Evolutionary conservation across 805 yeast genomes (phyloP).

Genomic region (Candida krabiensis): DNA sequence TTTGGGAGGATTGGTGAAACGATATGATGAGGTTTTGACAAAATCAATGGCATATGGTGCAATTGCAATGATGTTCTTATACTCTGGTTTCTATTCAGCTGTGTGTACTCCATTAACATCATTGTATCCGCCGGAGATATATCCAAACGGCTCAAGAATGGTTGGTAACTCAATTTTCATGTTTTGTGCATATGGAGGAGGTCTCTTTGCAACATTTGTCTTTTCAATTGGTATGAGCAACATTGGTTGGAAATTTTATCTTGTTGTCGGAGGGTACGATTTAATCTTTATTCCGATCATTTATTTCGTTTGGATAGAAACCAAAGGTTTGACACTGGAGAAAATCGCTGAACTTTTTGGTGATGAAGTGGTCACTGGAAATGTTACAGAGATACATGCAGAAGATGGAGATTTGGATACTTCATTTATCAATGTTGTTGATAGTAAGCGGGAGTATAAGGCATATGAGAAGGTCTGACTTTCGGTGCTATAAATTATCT

Average conservation of each 20-base stretch:
- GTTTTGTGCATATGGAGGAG: slow-evolving; percentile 15
- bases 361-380: neutral
- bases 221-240: slow-evolving; percentile 38
- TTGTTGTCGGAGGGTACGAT: slow-evolving; percentile 17
- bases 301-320: slow-evolving; percentile 30
- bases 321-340: slow-evolving; percentile 38
- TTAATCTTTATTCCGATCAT: slow-evolving; percentile 25
- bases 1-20: slow-evolving; percentile 20
- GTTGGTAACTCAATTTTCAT: slow-evolving; percentile 18
- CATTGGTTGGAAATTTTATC: slow-evolving; percentile 36
- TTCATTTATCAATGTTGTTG: neutral
- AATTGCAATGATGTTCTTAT: slow-evolving; percentile 49
- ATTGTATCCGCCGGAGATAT: slow-evolving; percentile 45
- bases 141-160: slow-evolving; percentile 27
- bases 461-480: neutral
- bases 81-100: slow-evolving; percentile 40
- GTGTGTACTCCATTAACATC: slow-evolving; percentile 47
- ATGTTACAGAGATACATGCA: neutral
- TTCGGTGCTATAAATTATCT: neutral
- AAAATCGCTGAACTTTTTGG: slow-evolving; percentile 26
- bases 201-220: slow-evolving; percentile 33
- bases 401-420: neutral
- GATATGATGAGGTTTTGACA: no score
- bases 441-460: neutral
- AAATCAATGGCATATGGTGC: slow-evolving; percentile 16